A percentile compares a stretch with the other conserved stretches of the same genome.
phyloP scores from a whole-genome alignment of 1,284 basidiomycete species.

The Sphaerobolus stellatus region DNA sequence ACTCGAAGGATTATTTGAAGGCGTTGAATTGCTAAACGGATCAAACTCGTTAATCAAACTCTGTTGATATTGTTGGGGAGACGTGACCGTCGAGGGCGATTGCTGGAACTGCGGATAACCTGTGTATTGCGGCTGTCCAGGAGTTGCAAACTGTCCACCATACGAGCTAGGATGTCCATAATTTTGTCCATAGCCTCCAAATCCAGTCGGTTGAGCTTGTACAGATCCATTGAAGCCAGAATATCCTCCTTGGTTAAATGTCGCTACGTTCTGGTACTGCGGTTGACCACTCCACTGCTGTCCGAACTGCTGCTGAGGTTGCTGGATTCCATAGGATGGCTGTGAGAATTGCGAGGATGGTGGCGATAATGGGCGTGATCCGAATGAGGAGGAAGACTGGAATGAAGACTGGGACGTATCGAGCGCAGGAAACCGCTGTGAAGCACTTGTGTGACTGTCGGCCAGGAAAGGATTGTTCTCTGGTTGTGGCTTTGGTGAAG shows the following conservation, averaged over 20 bases:
- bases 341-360: constrained; percentile 2
- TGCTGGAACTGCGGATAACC: constrained; percentile 9
- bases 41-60: constrained; percentile 11
- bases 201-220: neutral
- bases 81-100: neutral
- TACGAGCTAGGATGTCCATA: neutral
- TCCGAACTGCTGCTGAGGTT: neutral
- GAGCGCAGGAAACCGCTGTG: constrained; percentile 9
- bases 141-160: neutral
- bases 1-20: neutral
- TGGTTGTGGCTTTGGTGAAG: neutral
- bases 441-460: constrained; percentile 10
- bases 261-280: neutral
- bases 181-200: constrained; percentile 1
- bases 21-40: constrained; percentile 3
- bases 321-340: neutral
- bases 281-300: constrained; percentile 6
- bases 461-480: constrained; percentile 12
- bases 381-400: neutral
- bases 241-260: constrained; percentile 1
- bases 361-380: neutral
- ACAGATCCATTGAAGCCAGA: neutral
- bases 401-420: constrained; percentile 2
- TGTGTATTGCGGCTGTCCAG: constrained; percentile 3
- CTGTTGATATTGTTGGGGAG: constrained; percentile 4